A percentile compares a stretch with the other conserved stretches of the same genome.
phyloP scores from a whole-genome alignment of 495 filamentous ascomycete genomes.

The Polyplosphaeria fusca region DNA sequence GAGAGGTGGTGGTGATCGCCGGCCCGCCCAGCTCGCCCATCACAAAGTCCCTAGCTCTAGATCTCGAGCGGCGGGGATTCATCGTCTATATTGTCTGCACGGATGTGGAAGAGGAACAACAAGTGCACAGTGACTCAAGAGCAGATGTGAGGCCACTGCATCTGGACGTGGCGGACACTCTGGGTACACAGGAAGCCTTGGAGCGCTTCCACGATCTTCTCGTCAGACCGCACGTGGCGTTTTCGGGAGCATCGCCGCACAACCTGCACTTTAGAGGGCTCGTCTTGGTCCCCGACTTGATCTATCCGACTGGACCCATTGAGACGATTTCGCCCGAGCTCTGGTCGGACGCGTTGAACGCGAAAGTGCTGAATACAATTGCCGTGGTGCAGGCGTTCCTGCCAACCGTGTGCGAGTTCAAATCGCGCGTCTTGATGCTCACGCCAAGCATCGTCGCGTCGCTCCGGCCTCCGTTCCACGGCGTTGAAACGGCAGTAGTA shows the following conservation, averaged over 20 bases:
- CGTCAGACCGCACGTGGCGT: conserved; percentile 65
- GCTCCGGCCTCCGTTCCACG: conserved; percentile 78
- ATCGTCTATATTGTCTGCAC: conserved; percentile 86
- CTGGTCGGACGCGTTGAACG: conserved; percentile 87
- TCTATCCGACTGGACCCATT: conserved; percentile 71
- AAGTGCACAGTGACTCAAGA: conserved; percentile 69
- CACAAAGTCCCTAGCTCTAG: conserved; percentile 72
- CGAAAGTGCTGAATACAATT: conserved; percentile 87
- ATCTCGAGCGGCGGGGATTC: conserved; percentile 87
- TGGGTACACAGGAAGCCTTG: conserved; percentile 54
- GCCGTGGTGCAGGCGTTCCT: conserved; percentile 83
- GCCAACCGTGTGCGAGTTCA: conserved; percentile 63
- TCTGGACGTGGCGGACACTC: conserved; percentile 70
- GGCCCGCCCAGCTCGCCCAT: conserved; percentile 78
- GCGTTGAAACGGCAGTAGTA: conserved; percentile 73
- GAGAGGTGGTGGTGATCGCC: conserved; percentile 86
- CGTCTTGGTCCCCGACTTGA: conserved; percentile 69
- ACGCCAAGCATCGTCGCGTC: conserved; percentile 82
- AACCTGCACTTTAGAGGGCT: conserved; percentile 72
- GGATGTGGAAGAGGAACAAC: conserved; percentile 74
- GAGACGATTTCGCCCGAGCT: conserved; percentile 75
- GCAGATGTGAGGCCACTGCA: conserved; percentile 77
- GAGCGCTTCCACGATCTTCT: conserved; percentile 66
- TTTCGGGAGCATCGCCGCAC: conserved; percentile 67
- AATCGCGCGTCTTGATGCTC: conserved; percentile 65